Base-by-base conservation (phyloP, 106 monocot species). In the Apostasia ramifera region DNA sequence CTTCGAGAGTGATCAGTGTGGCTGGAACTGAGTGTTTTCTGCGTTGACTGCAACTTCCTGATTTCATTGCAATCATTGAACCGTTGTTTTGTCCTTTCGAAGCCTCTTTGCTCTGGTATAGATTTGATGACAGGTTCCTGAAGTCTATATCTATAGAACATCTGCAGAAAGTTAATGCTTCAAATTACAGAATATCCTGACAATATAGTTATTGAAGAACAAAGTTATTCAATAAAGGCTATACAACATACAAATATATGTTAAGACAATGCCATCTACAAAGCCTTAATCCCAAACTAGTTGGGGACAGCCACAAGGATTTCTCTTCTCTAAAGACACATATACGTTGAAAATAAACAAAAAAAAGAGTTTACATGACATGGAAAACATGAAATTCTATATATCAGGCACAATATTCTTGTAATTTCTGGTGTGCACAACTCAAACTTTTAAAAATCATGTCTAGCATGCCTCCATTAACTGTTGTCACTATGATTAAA, bases 131-230 rank as follows among this genome's bases (percentile, higher is more conserved):
- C 26, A 69, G 55, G 61, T 38, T 26, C 55, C 53, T 62, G 54
- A 70, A 0, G 1, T 15, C 54, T 56, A 38, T 63, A 69, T 54
- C 62, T 76, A 46, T 63, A 40, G 68, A 68, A 68, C 44, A 47
- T 26, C 76, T 76, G 62, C 15, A 47, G 55, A 12, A 52, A 53
- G 44, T 39, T 6, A 57, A 48, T 63, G 14, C 41, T 26, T 12
- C 50, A 65, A 46, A 49, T 47, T 2, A 6, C 40, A 26, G 38
- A 47, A 8, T 26, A 50, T 8, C 1, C 37, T 55, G 14, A 67
- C 47, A 26, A 57, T 6, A 46, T 14, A 70, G 13, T n/a, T 6
- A 58, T 43, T 57, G 41, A 13, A 6, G 40, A 40, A 11, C 7
- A 55, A 42, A 55, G 55, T 8, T 2, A 53, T 42, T 12, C 2